These are phyloP conservation scores for Saccharomyces hybrid DNA, from an alignment of 1,139 yeast species.

Conservation along the genomic window DNA sequence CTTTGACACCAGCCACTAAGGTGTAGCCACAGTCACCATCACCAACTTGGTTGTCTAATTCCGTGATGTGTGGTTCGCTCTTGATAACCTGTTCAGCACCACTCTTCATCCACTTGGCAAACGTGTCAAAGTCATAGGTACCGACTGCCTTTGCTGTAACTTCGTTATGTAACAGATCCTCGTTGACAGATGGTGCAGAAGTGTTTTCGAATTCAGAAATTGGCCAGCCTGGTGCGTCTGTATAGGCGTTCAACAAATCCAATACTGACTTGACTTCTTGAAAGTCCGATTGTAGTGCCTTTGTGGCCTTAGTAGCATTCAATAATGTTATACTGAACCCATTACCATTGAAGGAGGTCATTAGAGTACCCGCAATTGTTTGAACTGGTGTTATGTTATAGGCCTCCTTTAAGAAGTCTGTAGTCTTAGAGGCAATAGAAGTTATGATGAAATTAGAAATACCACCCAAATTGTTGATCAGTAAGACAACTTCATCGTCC, in stretches of 20 bases:
- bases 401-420: slow-evolving; percentile 38
- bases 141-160: slow-evolving; percentile 38
- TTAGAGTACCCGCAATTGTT: slow-evolving; percentile 64
- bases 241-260: slow-evolving; percentile 54
- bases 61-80: slow-evolving; percentile 74
- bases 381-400: slow-evolving; percentile 59
- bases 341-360: slow-evolving; percentile 81
- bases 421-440: slow-evolving; percentile 49
- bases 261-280: slow-evolving; percentile 39
- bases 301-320: slow-evolving; percentile 49
- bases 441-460: slow-evolving; percentile 69
- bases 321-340: slow-evolving; percentile 78
- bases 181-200: slow-evolving; percentile 31
- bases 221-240: slow-evolving; percentile 82
- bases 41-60: slow-evolving; percentile 83
- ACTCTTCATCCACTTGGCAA: slow-evolving; percentile 33
- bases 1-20: slow-evolving; percentile 71
- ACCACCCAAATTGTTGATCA: slow-evolving; percentile 81
- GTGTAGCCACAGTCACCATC: slow-evolving; percentile 98
- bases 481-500: slow-evolving; percentile 57
- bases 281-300: slow-evolving; percentile 30
- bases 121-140: slow-evolving; percentile 32
- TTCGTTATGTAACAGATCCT: slow-evolving; percentile 34
- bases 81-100: slow-evolving; percentile 48
- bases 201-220: slow-evolving; percentile 19